Percentiles rank a stretch among this genome's conserved stretches.
These are phyloP conservation scores for Acanthamoeba culbertsoni DNA, from an alignment of 208 protist species.

Conservation along the genomic window DNA sequence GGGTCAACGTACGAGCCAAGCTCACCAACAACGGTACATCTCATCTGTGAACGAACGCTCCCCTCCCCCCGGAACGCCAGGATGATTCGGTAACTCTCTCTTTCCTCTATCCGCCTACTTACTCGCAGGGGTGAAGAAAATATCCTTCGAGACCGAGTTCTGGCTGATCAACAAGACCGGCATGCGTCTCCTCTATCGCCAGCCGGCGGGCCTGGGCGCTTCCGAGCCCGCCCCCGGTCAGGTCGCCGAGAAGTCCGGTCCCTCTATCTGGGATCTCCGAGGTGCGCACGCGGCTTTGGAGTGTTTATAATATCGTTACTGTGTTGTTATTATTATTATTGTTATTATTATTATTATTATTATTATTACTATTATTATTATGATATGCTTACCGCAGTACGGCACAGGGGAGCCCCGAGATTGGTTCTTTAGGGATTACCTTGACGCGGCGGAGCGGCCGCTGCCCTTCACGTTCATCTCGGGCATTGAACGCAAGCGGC, in stretches of 20 bases:
- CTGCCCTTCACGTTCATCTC: background rate
- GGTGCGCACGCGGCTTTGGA: background rate
- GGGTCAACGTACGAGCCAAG: conserved; percentile 2
- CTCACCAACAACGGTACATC: background rate
- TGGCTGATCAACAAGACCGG: conserved; percentile 64
- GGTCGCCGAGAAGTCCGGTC: background rate
- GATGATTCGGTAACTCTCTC: too few relatives aligned
- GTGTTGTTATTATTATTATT: too few relatives aligned
- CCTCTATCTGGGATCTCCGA: background rate
- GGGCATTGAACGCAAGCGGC: conserved; percentile 11
- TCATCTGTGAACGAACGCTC: background rate
- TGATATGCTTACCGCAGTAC: too few relatives aligned
- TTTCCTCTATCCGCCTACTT: too few relatives aligned
- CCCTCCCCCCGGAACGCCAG: too few relatives aligned
- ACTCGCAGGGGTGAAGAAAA: conserved; percentile 22
- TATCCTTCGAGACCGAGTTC: conserved; percentile 32
- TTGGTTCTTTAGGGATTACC: conserved; percentile 44
- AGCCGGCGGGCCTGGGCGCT: background rate
- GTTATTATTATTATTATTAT: too few relatives aligned
- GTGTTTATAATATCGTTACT: background rate
- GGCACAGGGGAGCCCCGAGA: conserved; percentile 45
- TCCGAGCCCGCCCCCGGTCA: background rate
- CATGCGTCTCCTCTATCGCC: conserved; percentile 21
- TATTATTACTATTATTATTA: too few relatives aligned
- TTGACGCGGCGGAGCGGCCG: background rate